Base-by-base conservation (phyloP, 2,329 filamentous ascomycete genomes). In the Trichothecium sympodiale region DNA sequence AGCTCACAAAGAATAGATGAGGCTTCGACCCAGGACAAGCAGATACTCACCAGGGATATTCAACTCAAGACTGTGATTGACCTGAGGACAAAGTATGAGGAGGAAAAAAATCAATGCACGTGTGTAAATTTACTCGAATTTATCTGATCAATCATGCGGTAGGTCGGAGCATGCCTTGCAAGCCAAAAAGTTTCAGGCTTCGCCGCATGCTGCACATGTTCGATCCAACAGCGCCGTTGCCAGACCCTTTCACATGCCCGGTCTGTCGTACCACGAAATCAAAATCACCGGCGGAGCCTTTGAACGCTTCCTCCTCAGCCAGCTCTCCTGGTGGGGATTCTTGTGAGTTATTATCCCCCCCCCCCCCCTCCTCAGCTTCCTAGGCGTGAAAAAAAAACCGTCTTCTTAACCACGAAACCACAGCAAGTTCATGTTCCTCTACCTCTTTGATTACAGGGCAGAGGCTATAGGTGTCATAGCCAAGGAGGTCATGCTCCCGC, bases 11-110 rank as follows among this genome's bases (percentile, higher is more conserved):
- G 15, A 23, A 7, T 39, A 69, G 85, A 94, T 50, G 77, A 85
- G 54, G 83, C 84, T 26, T 80, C 82, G 0, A 49, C 65, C 15
- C 52, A 64, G 26, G 87, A 94, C 56, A 71, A 73, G 38, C 53
- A 63, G 25, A 60, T 64, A 23, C 65, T 94, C 9, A 56, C 62
- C 8, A 57, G 76, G 7, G 67, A 75, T 23, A 69, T 80, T 45
- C 67, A 71, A 16, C 72, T 94, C 43, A 73, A 68, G 44, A 84
- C 77, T 3, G 72, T 94, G 29, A 71, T 94, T 40, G 87, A 94
- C 60, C 63, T 94, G 9, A 74, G 87, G 38, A 84, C 85, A 42
- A 76, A 80, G 76, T 84, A 67, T n/a, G 8, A 5, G n/a, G n/a
- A n/a, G n/a, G n/a, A n/a, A n/a, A n/a, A n/a, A n/a, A n/a, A n/a